Evolutionary conservation across 163 green algal genomes (phyloP).

Genomic region (Chlamydomonas reinhardtii): DNA sequence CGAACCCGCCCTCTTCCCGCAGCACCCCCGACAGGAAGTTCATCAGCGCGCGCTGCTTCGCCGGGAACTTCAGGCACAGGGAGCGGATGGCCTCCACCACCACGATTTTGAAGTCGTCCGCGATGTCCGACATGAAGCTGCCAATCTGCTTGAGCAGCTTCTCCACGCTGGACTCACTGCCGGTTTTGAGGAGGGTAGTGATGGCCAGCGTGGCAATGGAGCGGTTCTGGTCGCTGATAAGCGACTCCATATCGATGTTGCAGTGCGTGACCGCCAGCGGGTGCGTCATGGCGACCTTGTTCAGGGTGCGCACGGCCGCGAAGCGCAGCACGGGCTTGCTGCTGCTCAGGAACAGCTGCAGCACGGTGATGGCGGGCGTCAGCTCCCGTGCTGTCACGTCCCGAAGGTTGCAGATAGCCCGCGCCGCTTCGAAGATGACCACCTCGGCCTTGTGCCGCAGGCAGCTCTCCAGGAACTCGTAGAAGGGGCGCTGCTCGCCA

Average conservation of each 20-base stretch:
- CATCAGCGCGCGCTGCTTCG: conserved; percentile 97
- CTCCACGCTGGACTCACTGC: conserved; percentile 95
- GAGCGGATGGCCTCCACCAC: conserved; percentile 97
- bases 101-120: conserved; percentile 98
- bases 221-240: conserved; percentile 96
- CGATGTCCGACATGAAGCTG: conserved; percentile 98
- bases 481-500: conserved; percentile 92
- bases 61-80: conserved; percentile 97
- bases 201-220: conserved; percentile 97
- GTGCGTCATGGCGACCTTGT: conserved; percentile 95
- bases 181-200: conserved; percentile 98
- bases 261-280: conserved; percentile 94
- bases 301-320: conserved; percentile 90
- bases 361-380: conserved; percentile 92
- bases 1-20: conserved; percentile 97
- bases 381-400: conserved; percentile 87
- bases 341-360: conserved; percentile 98
- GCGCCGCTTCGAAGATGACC: conserved; percentile 97
- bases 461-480: conserved; percentile 97
- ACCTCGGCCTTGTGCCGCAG: conserved; percentile 97
- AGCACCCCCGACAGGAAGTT: conserved; percentile 96
- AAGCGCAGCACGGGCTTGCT: conserved; percentile 97
- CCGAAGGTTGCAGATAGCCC: conserved; percentile 94
- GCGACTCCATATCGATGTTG: conserved; percentile 99
- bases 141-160: conserved; percentile 98